Evolutionary conservation across 2,329 filamentous ascomycete species (phyloP), one percentile per base, ranked within the genome.

Genomic region (Paecilomyces sp.): DNA sequence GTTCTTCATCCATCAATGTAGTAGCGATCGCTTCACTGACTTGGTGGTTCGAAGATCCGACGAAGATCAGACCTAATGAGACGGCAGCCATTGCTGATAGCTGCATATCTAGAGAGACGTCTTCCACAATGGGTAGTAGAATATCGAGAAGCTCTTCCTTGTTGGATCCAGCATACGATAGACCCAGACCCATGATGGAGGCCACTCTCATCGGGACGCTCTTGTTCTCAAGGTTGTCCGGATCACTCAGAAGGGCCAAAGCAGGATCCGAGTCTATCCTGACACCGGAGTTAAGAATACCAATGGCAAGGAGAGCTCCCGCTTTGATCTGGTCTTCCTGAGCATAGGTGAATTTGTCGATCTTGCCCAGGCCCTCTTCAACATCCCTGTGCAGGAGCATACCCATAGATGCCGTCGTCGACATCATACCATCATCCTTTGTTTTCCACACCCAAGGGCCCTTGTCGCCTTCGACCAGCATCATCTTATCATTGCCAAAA

Each of bases 361-460:
- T 92, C 77, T 92, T 93, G 74, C 96, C 91, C 58, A 99, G 80
- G 58, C 93, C 94, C 65, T 85, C 88, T 70, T 97, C 93, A 24
- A 96, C 88, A 70, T 99, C 93, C 90, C 94, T 96, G 70, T 96
- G 85, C 72, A 96, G 81, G 18, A 99, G 82, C 68, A 94, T 93
- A 70, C 94, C 94, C 66, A 97, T 79, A 0, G 94, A 97, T 3
- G 95, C 95, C 47, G 95, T 90, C 0, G 93, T 97, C 1, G 94
- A 97, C 77, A 96, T 84, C 92, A 96, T 96, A 64, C 94, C 94
- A 70, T 97, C 92, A 51, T 95, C 92, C 78, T 99, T 99, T 22
- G 95, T 97, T 81, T 97, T 99, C 91, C 92, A 99, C 3, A 99
- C 91, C 93, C 94, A 99, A 64, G 89, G 90, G 68, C 89, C 88